These are phyloP conservation scores for Carex cristatella DNA, from an alignment of 176 grass and related monocot species.

Conservation along the genomic window DNA sequence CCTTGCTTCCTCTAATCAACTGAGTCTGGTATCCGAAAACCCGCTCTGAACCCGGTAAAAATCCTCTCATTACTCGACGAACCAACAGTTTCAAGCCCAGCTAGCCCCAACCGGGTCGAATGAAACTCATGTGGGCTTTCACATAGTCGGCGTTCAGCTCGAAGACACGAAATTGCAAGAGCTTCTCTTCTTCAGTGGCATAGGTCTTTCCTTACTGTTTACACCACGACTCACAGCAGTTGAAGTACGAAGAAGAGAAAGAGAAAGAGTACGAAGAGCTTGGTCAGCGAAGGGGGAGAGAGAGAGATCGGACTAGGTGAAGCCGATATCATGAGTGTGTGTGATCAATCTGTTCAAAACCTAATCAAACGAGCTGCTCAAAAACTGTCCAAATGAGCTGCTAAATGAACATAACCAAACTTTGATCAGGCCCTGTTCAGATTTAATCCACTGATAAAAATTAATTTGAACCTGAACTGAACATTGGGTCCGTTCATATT, in stretches of 20 bases:
- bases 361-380: too few relatives aligned
- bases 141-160: slow-evolving; percentile 16
- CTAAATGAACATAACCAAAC: too few relatives aligned
- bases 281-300: background rate
- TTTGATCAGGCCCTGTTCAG: too few relatives aligned
- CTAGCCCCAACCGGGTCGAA: slow-evolving; percentile 6
- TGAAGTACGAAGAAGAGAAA: background rate
- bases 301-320: too few relatives aligned
- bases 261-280: background rate
- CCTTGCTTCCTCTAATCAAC: slow-evolving; percentile 20
- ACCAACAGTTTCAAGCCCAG: background rate
- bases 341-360: too few relatives aligned
- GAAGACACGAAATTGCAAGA: slow-evolving; percentile 7
- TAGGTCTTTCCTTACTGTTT: background rate
- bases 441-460: too few relatives aligned
- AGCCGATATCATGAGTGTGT: too few relatives aligned
- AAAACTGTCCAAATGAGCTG: too few relatives aligned
- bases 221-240: background rate
- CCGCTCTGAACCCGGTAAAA: slow-evolving; percentile 12
- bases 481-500: too few relatives aligned
- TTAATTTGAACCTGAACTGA: too few relatives aligned
- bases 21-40: background rate
- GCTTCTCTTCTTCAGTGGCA: slow-evolving; percentile 3
- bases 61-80: background rate
- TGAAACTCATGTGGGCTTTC: slow-evolving; percentile 14